Evolutionary conservation across 768 basidiomycete genomes (phyloP), one percentile per base, ranked within the genome.

Genomic region (Suillus sp.): DNA sequence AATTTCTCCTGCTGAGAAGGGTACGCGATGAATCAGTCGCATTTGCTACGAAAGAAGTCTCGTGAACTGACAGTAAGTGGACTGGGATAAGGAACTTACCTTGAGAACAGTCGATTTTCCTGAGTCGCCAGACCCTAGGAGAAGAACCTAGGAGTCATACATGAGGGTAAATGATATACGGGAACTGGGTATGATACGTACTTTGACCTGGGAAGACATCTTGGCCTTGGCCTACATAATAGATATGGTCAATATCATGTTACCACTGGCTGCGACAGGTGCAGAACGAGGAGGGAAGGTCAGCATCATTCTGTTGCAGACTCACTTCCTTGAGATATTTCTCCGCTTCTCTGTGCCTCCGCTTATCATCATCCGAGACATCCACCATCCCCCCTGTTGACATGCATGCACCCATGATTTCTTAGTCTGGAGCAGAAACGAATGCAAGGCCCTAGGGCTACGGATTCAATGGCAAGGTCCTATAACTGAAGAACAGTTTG

Each of bases 71-170:
- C 5, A 20, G 4, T 4, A 1, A 10, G 10, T 42, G 27, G n/a
- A 51, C 10, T n/a, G 48, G n/a, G 27, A 22, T 34, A 63, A 56
- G 38, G 73, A 27, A 51, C 56, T 50, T 65, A 90, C 90, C 82
- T 95, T 95, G 74, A 95, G 83, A 70, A 97, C 84, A 10, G 95
- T 97, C 7, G 91, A 93, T 77, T 97, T 98, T 27, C 95, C 95
- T 37, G 90, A 92, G 73, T 96, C 95, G 34, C 95, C 95, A 48
- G 95, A 95, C 48, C 95, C 95, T 43, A 98, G 82, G 30, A 98
- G 82, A 57, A 98, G 81, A 18, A 97, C 89, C 90, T 95, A 65
- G 25, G 62, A 38, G 9, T 18, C 11, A 25, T 25, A 14, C n/a
- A 18, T 43, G 10, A 42, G 14, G 37, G 18, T 43, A 20, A 5